Evolutionary conservation across 2,329 filamentous ascomycete species (phyloP), one percentile per base, ranked within the genome.

Genomic region (Microcyclospora pomicola): DNA sequence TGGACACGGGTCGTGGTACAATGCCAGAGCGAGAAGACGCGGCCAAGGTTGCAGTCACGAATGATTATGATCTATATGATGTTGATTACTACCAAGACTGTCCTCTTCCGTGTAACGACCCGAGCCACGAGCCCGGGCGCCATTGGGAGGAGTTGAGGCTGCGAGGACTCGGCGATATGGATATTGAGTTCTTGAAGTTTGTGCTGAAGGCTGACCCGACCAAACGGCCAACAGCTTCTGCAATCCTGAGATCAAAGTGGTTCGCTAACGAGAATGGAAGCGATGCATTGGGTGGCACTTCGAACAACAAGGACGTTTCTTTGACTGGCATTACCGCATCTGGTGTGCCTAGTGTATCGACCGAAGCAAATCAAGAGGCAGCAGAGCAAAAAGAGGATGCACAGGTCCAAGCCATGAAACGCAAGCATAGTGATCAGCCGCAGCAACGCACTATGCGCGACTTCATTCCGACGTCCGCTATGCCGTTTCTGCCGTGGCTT

Each of bases 21-120:
- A 43, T 47, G 27, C 27, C 28, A 3, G 45, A 53, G 39, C 32
- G 44, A 10, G 49, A 47, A 32, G 35, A 45, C 12, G 46, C 45
- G 2, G 39, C 52, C 24, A 32, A 41, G 15, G 38, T 38, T n/a
- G 47, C 46, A 5, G 37, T 55, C 15, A 40, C 38, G 9, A 47
- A 52, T 33, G 52, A 55, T 39, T 52, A 52, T 38, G 50, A 53
- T 27, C 33, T 55, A 9, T 32, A 42, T 15, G 44, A 48, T 15
- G 41, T 40, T 6, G 38, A 40, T 2, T 52, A 48, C 33, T 55
- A 52, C 38, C 35, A 43, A 16, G 43, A 43, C 31, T 45, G 42
- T 28, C 27, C 42, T 2, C 33, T 54, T 14, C 50, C 51, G 7
- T 29, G 34, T 27, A 36, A 42, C 9, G 40, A 45, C 19, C 30